Evolutionary conservation across 2,329 filamentous ascomycete species (phyloP).

Genomic region (Colletotrichum truncatum): DNA sequence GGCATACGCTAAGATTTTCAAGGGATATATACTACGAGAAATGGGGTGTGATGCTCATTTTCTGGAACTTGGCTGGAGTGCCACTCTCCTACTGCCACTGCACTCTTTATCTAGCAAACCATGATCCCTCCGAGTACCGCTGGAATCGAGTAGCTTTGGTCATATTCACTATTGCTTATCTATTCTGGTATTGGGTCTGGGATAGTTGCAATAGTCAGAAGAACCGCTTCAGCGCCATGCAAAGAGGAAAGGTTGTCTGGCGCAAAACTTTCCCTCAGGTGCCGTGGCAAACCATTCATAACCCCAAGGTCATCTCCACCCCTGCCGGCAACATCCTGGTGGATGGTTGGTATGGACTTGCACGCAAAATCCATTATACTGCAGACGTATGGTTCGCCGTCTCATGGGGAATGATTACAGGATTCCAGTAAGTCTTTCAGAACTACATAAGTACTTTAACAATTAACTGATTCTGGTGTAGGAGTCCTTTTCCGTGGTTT

Average conservation of each 20-base stretch:
- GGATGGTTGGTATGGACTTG: slow-evolving; percentile 69
- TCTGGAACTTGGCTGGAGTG: slow-evolving; percentile 88
- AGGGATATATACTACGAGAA: slow-evolving; percentile 92
- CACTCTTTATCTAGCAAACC: slow-evolving; percentile 81
- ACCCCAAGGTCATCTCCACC: slow-evolving; percentile 77
- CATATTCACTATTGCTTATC: slow-evolving; percentile 59
- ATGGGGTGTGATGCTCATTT: slow-evolving; percentile 89
- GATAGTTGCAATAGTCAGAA: slow-evolving; percentile 86
- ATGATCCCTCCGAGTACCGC: slow-evolving; percentile 73
- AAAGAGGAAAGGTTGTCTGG: slow-evolving; percentile 69
- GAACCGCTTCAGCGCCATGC: slow-evolving; percentile 80
- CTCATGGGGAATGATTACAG: slow-evolving; percentile 61
- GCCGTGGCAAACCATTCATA: slow-evolving; percentile 78
- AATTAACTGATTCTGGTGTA: slow-evolving; percentile 2
- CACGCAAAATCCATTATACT: slow-evolving; percentile 65
- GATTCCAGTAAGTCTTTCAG: slow-evolving; percentile 48
- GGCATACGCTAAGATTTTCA: too few species aligned
- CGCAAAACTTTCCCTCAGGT: slow-evolving; percentile 83
- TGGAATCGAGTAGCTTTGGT: slow-evolving; percentile 72
- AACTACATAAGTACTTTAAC: background rate
- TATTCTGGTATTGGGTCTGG: slow-evolving; percentile 86
- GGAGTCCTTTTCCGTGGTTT: slow-evolving; percentile 89
- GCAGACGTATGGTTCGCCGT: slow-evolving; percentile 59
- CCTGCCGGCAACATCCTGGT: slow-evolving; percentile 75
- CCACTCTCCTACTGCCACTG: slow-evolving; percentile 86